Conservation (phyloP, 352 stramenopile species). For the Pythium coloratum region DNA sequence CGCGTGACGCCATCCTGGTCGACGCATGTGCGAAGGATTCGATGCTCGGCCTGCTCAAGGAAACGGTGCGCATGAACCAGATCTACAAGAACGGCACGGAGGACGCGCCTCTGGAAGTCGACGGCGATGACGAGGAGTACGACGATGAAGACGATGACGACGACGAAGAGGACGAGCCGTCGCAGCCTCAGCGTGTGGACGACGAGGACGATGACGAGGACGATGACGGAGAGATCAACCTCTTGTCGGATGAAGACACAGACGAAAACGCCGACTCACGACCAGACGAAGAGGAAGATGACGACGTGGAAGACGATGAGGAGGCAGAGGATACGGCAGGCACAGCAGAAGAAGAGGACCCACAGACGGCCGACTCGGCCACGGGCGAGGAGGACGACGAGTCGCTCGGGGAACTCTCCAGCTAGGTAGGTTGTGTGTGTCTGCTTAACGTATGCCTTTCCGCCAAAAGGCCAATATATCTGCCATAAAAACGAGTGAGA, state of each 20-base stretch:
- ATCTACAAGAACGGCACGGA: constrained; percentile 53
- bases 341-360: constrained; percentile 27
- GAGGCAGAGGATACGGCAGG: constrained; percentile 30
- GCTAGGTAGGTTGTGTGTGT: constrained; percentile 18
- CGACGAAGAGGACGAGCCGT: constrained; percentile 23
- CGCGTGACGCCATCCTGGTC: constrained; percentile 60
- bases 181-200: constrained; percentile 18
- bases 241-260: constrained; percentile 55
- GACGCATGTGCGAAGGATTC: constrained; percentile 60
- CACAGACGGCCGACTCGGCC: constrained; percentile 27
- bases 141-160: constrained; percentile 40
- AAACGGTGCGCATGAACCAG: constrained; percentile 52
- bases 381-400: constrained; percentile 23
- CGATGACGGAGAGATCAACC: constrained; percentile 36
- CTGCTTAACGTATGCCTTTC: constrained; percentile 6
- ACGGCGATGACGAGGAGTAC: constrained; percentile 53
- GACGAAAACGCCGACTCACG: constrained; percentile 33
- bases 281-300: constrained; percentile 21
- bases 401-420: constrained; percentile 27
- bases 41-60: constrained; percentile 52
- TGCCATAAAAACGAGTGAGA: not conserved
- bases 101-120: constrained; percentile 51
- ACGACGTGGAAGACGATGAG: constrained; percentile 25
- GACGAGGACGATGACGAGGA: constrained; percentile 31
- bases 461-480: constrained; percentile 1